phyloP scores from a whole-genome alignment of 768 basidiomycete genomes.

The Boletus reticuloceps region DNA sequence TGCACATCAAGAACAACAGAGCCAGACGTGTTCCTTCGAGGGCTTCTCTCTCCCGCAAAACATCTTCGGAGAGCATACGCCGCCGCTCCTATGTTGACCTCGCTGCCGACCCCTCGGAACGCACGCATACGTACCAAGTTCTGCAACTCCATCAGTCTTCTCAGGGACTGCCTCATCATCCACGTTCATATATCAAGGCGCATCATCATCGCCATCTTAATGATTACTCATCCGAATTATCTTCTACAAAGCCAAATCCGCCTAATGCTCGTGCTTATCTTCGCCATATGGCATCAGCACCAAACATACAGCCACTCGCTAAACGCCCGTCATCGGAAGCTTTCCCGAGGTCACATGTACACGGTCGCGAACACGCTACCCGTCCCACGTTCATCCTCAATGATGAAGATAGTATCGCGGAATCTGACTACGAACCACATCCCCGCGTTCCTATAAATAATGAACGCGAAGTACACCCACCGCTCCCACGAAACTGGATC shows the following conservation, averaged over 20 bases:
- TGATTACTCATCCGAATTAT: constrained; percentile 24
- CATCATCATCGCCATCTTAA: constrained; percentile 23
- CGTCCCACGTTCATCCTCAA: constrained; percentile 33
- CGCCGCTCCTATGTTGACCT: constrained; percentile 11
- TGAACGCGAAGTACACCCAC: constrained; percentile 38
- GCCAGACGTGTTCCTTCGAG: constrained; percentile 11
- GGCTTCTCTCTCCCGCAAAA: constrained; percentile 14
- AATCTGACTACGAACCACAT: constrained; percentile 18
- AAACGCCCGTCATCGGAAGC: constrained; percentile 33
- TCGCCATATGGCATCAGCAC: constrained; percentile 69
- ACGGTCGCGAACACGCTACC: constrained; percentile 22
- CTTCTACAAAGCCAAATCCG: constrained; percentile 20
- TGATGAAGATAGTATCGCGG: constrained; percentile 26
- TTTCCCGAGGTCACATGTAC: constrained; percentile 33
- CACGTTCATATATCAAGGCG: constrained; percentile 17
- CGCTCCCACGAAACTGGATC: constrained; percentile 68
- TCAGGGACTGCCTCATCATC: constrained; percentile 19
- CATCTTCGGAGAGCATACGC: constrained; percentile 23
- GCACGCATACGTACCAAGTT: constrained; percentile 7
- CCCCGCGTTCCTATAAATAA: constrained; percentile 31
- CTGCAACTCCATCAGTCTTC: constrained; percentile 24
- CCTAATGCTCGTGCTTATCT: constrained; percentile 66
- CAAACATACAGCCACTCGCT: constrained; percentile 38
- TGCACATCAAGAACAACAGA: constrained; percentile 8
- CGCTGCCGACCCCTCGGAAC: constrained; percentile 9